These are phyloP conservation scores for Daedaleopsis nitida DNA, from an alignment of 768 basidiomycete species.

Conservation along the genomic window DNA sequence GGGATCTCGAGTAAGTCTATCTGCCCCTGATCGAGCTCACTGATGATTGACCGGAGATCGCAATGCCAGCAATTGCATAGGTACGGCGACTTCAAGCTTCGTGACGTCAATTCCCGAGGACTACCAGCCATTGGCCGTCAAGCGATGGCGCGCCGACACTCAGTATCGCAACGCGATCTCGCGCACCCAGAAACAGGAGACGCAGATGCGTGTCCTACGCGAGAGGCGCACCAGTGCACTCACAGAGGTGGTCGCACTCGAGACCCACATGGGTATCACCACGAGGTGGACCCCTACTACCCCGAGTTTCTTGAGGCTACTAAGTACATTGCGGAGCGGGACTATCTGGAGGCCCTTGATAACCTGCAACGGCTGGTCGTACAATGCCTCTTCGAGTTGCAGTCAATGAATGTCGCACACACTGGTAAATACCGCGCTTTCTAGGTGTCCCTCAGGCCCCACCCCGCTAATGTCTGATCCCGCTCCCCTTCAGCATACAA, in stretches of 20 bases:
- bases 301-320: constrained; percentile 15
- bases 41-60: too few species aligned
- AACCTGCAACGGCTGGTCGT: constrained; percentile 34
- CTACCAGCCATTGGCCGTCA: not conserved
- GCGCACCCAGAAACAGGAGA: not conserved
- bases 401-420: constrained; percentile 27
- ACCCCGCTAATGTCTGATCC: too few species aligned
- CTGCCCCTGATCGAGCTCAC: not conserved
- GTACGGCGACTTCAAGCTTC: too few species aligned
- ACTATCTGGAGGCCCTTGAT: constrained; percentile 28
- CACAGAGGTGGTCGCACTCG: constrained; percentile 8
- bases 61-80: too few species aligned
- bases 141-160: not conserved
- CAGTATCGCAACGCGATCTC: not conserved
- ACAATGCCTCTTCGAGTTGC: constrained; percentile 33
- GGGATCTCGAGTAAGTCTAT: not conserved
- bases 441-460: too few species aligned
- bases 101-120: too few species aligned
- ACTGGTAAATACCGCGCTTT: constrained; percentile 21
- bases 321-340: constrained; percentile 6
- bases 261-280: constrained; percentile 14
- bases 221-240: not conserved
- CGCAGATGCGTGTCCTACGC: not conserved
- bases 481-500: constrained; percentile 31
- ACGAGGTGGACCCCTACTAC: constrained; percentile 17